Percentiles rank a stretch among this genome's conserved stretches.
These are phyloP conservation scores for Diplodia mutila DNA, from an alignment of 2,329 filamentous ascomycete species.

Conservation along the genomic window DNA sequence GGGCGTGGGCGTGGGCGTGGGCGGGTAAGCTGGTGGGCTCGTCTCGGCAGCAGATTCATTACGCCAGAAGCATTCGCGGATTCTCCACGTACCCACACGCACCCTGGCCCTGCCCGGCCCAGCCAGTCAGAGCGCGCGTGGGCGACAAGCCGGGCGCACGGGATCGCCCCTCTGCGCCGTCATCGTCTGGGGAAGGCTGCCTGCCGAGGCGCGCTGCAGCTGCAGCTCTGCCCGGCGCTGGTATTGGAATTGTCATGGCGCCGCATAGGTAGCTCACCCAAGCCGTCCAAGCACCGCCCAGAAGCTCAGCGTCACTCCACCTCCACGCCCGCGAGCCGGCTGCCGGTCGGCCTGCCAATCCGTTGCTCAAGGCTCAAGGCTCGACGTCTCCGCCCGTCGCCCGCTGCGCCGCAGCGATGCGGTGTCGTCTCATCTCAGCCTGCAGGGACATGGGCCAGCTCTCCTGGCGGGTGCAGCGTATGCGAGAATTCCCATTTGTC, in stretches of 20 bases:
- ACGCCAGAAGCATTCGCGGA: constrained; percentile 3
- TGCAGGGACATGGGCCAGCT: not conserved
- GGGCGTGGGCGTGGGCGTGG: not conserved
- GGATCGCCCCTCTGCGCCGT: constrained; percentile 22
- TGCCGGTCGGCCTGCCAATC: not conserved
- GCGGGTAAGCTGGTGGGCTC: constrained; percentile 18
- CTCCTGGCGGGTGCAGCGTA: constrained; percentile 4
- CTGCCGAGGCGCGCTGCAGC: constrained; percentile 19
- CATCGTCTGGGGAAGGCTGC: constrained; percentile 25
- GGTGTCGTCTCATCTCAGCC: constrained; percentile 20
- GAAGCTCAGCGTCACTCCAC: constrained; percentile 16
- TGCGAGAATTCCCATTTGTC: constrained; percentile 22
- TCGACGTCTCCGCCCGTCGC: not conserved
- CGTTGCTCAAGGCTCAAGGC: too few relatives aligned
- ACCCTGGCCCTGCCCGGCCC: constrained; percentile 5
- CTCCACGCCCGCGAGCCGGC: constrained; percentile 4
- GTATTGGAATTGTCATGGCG: constrained; percentile 4
- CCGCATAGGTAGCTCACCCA: constrained; percentile 3
- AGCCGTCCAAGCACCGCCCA: constrained; percentile 14
- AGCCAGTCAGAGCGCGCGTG: constrained; percentile 5
- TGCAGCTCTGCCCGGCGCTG: not conserved
- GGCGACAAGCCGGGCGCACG: constrained; percentile 17
- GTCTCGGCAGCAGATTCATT: constrained; percentile 12
- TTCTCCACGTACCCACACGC: constrained; percentile 11
- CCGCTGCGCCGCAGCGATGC: constrained; percentile 2